A percentile compares a stretch with the other conserved stretches of the same genome.
These are phyloP conservation scores for Arthromyces matolae DNA, from an alignment of 768 basidiomycete genomes.

Conservation along the genomic window DNA sequence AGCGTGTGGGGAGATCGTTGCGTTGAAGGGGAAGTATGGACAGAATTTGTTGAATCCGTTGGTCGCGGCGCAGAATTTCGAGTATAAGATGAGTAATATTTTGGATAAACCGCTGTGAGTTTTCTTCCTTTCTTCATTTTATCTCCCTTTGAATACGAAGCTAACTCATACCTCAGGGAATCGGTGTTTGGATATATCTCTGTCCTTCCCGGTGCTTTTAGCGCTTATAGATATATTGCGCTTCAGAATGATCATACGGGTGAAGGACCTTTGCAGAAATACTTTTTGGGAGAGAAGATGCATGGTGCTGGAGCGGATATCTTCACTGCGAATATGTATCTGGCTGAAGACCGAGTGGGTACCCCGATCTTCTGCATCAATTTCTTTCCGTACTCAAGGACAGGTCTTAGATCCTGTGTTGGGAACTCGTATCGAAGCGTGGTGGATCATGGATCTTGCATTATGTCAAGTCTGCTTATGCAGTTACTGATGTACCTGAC, in stretches of 20 bases:
- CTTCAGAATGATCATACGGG: conserved; percentile 81
- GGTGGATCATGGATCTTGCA: conserved; percentile 89
- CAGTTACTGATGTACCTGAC: conserved; percentile 90
- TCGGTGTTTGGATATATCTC: conserved; percentile 92
- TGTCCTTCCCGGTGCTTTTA: conserved; percentile 90
- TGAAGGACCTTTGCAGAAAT: conserved; percentile 89
- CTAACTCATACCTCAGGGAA: conserved; percentile 40
- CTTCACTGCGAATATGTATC: conserved; percentile 95
- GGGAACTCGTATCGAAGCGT: conserved; percentile 96
- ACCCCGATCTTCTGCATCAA: background rate
- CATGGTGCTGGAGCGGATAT: conserved; percentile 85
- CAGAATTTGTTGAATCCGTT: conserved; percentile 78
- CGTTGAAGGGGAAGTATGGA: conserved; percentile 83
- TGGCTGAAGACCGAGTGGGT: conserved; percentile 80
- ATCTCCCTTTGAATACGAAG: background rate
- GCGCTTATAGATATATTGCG: conserved; percentile 88
- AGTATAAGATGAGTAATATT: conserved; percentile 94
- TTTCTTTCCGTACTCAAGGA: background rate
- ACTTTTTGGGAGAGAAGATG: conserved; percentile 97
- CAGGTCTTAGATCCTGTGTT: conserved; percentile 77
- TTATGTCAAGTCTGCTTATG: conserved; percentile 94
- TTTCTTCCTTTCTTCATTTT: background rate
- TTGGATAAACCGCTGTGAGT: conserved; percentile 79
- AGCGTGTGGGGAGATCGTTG: conserved; percentile 95
- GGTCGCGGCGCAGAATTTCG: conserved; percentile 90